A percentile compares a stretch with the other conserved stretches of the same genome.
These are phyloP conservation scores for Talaromyces funiculosus DNA, from an alignment of 2,329 filamentous ascomycete species.

Conservation along the genomic window DNA sequence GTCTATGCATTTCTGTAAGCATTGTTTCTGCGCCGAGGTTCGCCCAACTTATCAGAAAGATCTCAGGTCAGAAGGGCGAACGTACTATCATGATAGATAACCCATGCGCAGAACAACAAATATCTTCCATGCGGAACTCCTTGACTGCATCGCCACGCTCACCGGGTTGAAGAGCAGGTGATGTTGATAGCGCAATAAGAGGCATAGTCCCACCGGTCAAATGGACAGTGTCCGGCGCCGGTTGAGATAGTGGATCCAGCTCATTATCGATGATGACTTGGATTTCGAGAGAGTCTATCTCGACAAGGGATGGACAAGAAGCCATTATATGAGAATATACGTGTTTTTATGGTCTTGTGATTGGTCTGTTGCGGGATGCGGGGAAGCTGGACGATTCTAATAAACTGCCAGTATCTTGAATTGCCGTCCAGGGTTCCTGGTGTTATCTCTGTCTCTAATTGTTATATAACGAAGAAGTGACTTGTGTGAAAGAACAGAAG, in stretches of 20 bases:
- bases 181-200: constrained; percentile 36
- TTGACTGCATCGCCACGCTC: constrained; percentile 39
- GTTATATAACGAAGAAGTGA: not conserved
- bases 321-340: not conserved
- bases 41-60: too few species aligned
- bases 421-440: too few species aligned
- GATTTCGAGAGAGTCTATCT: constrained; percentile 46
- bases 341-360: not conserved
- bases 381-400: not conserved
- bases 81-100: constrained; percentile 48
- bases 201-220: constrained; percentile 38
- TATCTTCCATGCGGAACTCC: constrained; percentile 46
- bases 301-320: constrained; percentile 22
- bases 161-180: constrained; percentile 22
- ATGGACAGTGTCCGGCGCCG: constrained; percentile 40
- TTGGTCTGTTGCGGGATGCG: not conserved
- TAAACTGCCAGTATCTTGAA: not conserved
- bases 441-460: too few species aligned
- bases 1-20: constrained; percentile 34
- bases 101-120: constrained; percentile 52
- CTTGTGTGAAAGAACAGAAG: not conserved
- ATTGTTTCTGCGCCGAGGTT: too few species aligned
- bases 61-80: not conserved
- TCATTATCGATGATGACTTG: constrained; percentile 52
- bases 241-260: constrained; percentile 48